Percentiles rank a stretch among this genome's conserved stretches.
These are phyloP conservation scores for Combretum micranthum DNA, from an alignment of 345 rosid species.

Conservation along the genomic window DNA sequence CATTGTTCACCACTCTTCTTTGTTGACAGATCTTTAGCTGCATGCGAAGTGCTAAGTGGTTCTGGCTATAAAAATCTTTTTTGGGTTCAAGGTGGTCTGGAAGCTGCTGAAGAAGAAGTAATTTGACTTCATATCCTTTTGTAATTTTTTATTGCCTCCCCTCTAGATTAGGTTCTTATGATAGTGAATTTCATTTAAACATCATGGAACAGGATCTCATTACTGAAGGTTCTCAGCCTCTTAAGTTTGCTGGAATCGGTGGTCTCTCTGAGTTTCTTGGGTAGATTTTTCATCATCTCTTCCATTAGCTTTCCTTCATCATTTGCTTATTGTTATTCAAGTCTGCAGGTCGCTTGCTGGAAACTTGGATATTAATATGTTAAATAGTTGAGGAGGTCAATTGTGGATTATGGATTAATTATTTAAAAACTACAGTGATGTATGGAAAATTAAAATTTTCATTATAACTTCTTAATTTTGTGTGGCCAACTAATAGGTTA, in stretches of 20 bases:
- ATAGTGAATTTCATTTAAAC: not conserved
- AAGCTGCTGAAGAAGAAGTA: constrained; percentile 88
- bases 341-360: no score
- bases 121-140: constrained; percentile 12
- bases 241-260: constrained; percentile 83
- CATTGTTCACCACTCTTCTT: constrained; percentile 12
- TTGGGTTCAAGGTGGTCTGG: constrained; percentile 92
- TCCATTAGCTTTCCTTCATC: not conserved
- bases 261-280: constrained; percentile 90
- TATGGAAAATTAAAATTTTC: no score
- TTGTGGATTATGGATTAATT: no score
- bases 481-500: no score
- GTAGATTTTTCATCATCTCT: constrained; percentile 29
- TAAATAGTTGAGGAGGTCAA: no score
- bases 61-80: constrained; percentile 78
- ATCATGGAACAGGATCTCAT: constrained; percentile 53
- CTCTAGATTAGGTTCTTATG: constrained; percentile 1
- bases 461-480: no score
- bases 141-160: constrained; percentile 1
- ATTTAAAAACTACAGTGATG: no score
- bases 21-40: constrained; percentile 71
- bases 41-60: constrained; percentile 66
- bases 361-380: no score
- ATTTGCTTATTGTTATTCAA: not conserved
- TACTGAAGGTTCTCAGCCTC: constrained; percentile 70